Evolutionary conservation across 2,329 filamentous ascomycete species (phyloP).

Genomic region (Elsinoe necatrix): DNA sequence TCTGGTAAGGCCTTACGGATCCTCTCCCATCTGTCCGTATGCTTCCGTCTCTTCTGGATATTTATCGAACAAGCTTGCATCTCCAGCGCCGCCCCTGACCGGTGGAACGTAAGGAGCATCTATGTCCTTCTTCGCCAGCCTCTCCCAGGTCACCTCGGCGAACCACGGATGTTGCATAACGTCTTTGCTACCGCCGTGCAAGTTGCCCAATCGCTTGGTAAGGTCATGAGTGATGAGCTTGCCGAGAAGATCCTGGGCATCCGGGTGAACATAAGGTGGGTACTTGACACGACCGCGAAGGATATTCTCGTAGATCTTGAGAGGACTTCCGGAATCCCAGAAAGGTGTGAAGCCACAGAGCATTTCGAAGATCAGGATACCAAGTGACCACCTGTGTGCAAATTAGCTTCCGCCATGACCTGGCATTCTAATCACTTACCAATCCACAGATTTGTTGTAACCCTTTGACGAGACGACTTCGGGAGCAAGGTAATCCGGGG

Average conservation of each 20-base stretch:
- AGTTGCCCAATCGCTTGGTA: constrained; percentile 88
- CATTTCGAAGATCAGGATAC: constrained; percentile 99
- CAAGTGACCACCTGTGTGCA: constrained; percentile 78
- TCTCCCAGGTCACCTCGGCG: constrained; percentile 93
- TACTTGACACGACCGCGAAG: constrained; percentile 94
- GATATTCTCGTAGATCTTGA: constrained; percentile 99
- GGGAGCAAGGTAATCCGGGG: constrained; percentile 91
- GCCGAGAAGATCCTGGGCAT: constrained; percentile 86
- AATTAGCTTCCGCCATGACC: neutral
- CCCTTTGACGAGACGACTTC: constrained; percentile 99
- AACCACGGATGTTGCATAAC: constrained; percentile 98
- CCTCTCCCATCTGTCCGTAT: constrained; percentile 70
- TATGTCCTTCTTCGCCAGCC: constrained; percentile 89
- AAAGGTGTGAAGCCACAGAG: constrained; percentile 97
- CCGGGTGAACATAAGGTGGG: constrained; percentile 86
- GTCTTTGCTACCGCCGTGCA: constrained; percentile 82
- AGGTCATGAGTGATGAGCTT: constrained; percentile 90
- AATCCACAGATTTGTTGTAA: constrained; percentile 99
- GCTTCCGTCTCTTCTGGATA: constrained; percentile 95
- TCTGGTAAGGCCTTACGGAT: constrained; percentile 61
- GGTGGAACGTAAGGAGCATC: constrained; percentile 96
- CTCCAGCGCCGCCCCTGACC: constrained; percentile 84
- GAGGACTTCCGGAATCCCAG: constrained; percentile 94
- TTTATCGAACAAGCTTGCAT: constrained; percentile 95
- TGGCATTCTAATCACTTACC: constrained; percentile 50